A percentile compares a stretch with the other conserved stretches of the same genome.
phyloP scores from a whole-genome alignment of 2,329 filamentous ascomycete species.

The Aspergillus transmontanensis region DNA sequence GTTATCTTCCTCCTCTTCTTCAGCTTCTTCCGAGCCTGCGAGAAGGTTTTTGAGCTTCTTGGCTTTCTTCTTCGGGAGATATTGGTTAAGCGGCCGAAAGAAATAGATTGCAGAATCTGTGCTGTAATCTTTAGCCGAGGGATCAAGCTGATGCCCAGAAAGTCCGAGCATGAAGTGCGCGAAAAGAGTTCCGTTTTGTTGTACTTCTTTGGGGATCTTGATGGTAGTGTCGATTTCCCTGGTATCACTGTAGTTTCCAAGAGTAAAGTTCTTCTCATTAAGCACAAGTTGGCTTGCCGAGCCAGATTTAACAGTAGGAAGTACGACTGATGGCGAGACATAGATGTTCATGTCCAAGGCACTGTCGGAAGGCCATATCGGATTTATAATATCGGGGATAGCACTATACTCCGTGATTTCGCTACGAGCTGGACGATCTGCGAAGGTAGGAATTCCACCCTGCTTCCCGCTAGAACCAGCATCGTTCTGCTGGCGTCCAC shows the following conservation, averaged over 20 bases:
- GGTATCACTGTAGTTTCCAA: conserved; percentile 78
- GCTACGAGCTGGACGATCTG: conserved; percentile 60
- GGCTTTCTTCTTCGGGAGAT: conserved; percentile 87
- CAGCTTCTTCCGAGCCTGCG: conserved; percentile 53
- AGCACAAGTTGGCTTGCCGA: conserved; percentile 72
- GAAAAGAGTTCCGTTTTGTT: conserved; percentile 91
- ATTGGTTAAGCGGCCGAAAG: conserved; percentile 81
- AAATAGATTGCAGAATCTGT: conserved; percentile 79
- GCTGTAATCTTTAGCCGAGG: conserved; percentile 71
- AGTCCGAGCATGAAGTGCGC: conserved; percentile 90
- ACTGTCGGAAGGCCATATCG: conserved; percentile 83
- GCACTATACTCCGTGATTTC: conserved; percentile 44
- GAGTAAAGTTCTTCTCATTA: conserved; percentile 75
- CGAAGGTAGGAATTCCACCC: conserved; percentile 62
- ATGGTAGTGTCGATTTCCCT: conserved; percentile 78
- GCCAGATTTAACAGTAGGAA: conserved; percentile 64
- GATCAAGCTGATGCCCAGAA: conserved; percentile 74
- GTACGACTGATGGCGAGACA: conserved; percentile 72
- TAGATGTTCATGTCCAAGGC: conserved; percentile 82
- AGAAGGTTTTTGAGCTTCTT: conserved; percentile 86
- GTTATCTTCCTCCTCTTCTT: conserved; percentile 55
- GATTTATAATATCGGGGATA: conserved; percentile 71
- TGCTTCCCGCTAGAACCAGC: conserved; percentile 24
- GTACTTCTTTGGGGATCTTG: conserved; percentile 73
- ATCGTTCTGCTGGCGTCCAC: conserved; percentile 36